Base-by-base conservation (phyloP, 805 yeast genomes). In the Blastobotrys attinorum region DNA sequence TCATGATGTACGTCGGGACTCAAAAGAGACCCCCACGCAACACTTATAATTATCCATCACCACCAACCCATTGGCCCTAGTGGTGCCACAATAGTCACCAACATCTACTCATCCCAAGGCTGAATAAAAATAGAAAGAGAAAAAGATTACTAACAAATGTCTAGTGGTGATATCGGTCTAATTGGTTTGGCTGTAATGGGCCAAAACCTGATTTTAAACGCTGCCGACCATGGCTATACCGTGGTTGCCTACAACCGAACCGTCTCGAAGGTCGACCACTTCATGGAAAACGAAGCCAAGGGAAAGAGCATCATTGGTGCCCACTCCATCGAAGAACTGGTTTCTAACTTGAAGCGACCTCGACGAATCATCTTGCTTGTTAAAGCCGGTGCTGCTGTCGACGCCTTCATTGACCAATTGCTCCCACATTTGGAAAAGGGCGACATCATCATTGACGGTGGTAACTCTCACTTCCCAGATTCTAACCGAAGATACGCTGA, bases 151-250 rank as follows among this genome's bases (percentile, higher is more conserved):
- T 25, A 25, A 25, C 29, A 25, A 25, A 25, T 25, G 29, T 11
- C 29, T 25, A 25, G 29, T 25, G 29, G 29, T 25, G 98, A 90
- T 81, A 81, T 90, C 69, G 98, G 97, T 71, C 85, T 90, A 68
- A 89, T 92, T 64, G 98, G 98, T 67, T 79, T 90, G 78, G 98
- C 98, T 83, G 98, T 90, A 58, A 90, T 90, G 98, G 98, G 98
- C 71, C 65, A 68, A 77, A 90, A 90, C 79, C 75, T 90, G 77
- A 87, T 90, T 67, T 77, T 90, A 57, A 90, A 90, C 71, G 95
- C 94, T 63, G 98, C 98, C 58, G 98, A 90, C 77, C 95, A 90
- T 74, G 97, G 97, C 47, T 90, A 78, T 77, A 87, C 96, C 55
- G 97, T 92, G 60, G 96, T 87, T 62, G 97, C 97, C 50, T 92